A percentile compares a stretch with the other conserved stretches of the same genome.
Evolutionary conservation across 2,329 filamentous ascomycete genomes (phyloP).

Genomic region (Colletotrichum falcatum): DNA sequence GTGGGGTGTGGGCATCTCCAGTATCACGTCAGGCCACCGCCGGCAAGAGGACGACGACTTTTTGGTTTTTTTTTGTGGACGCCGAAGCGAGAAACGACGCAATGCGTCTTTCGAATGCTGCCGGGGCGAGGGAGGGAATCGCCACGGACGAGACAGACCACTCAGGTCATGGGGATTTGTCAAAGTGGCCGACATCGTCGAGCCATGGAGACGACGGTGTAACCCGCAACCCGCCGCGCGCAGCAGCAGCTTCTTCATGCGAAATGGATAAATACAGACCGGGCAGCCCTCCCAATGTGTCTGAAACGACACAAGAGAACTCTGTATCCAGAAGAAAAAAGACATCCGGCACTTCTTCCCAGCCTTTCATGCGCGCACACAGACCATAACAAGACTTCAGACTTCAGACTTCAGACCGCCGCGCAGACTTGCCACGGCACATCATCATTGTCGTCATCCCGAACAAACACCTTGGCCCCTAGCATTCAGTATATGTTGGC

Average conservation of each 20-base stretch:
- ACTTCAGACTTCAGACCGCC: conserved; percentile 5
- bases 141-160: conserved; percentile 8
- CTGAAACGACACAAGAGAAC: conserved; percentile 13
- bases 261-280: conserved; percentile 13
- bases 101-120: neutral
- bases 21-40: conserved; percentile 39
- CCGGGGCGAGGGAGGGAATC: neutral
- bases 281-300: neutral
- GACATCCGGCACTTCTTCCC: conserved; percentile 21
- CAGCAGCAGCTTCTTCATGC: neutral
- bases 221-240: neutral
- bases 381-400: conserved; percentile 9
- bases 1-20: conserved; percentile 7
- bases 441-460: conserved; percentile 4
- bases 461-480: neutral
- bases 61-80: conserved; percentile 28
- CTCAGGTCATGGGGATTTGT: conserved; percentile 20
- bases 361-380: conserved; percentile 6
- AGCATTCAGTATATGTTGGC: neutral
- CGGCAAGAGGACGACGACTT: conserved; percentile 13
- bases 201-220: conserved; percentile 10
- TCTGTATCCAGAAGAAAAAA: conserved; percentile 1
- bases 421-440: conserved; percentile 15
- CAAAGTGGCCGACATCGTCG: conserved; percentile 26
- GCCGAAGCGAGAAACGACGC: neutral